A percentile compares a stretch with the other conserved stretches of the same genome.
These are phyloP conservation scores for Setaria italica DNA, from an alignment of 202 grass and related monocot species.

Conservation along the genomic window DNA sequence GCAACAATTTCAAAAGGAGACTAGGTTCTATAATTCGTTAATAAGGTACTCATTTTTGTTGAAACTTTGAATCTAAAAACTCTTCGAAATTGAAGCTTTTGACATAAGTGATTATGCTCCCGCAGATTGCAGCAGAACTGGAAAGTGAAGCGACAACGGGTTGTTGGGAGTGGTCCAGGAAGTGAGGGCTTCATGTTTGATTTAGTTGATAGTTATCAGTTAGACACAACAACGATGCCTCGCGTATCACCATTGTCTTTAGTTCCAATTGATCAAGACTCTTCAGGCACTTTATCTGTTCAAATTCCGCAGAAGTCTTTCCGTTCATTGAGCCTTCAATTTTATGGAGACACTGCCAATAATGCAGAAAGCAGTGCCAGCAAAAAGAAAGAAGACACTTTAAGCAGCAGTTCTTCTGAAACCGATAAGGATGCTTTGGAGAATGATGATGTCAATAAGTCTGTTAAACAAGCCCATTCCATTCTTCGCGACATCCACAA, in stretches of 20 bases:
- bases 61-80: slow-evolving; percentile 24
- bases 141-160: slow-evolving; percentile 91
- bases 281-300: slow-evolving; percentile 76
- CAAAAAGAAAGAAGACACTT: slow-evolving; percentile 59
- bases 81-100: not conserved
- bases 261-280: slow-evolving; percentile 72
- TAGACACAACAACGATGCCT: slow-evolving; percentile 55
- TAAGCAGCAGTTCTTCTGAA: slow-evolving; percentile 39
- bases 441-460: slow-evolving; percentile 65
- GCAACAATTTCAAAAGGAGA: slow-evolving; percentile 78
- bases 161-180: slow-evolving; percentile 50
- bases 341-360: slow-evolving; percentile 53
- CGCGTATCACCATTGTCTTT: slow-evolving; percentile 55
- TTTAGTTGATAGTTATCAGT: slow-evolving; percentile 67
- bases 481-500: slow-evolving; percentile 74
- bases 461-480: slow-evolving; percentile 70
- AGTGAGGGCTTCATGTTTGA: slow-evolving; percentile 87
- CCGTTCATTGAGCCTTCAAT: slow-evolving; percentile 71
- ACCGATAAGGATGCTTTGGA: slow-evolving; percentile 49
- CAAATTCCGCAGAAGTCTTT: slow-evolving; percentile 69
- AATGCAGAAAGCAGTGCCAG: slow-evolving; percentile 27
- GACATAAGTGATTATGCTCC: slow-evolving; percentile 17
- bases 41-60: slow-evolving; percentile 67
- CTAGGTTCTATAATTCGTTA: slow-evolving; percentile 87
- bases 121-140: slow-evolving; percentile 91